phyloP scores from a whole-genome alignment of 1,284 basidiomycete genomes.

The Puccinia polysora region DNA sequence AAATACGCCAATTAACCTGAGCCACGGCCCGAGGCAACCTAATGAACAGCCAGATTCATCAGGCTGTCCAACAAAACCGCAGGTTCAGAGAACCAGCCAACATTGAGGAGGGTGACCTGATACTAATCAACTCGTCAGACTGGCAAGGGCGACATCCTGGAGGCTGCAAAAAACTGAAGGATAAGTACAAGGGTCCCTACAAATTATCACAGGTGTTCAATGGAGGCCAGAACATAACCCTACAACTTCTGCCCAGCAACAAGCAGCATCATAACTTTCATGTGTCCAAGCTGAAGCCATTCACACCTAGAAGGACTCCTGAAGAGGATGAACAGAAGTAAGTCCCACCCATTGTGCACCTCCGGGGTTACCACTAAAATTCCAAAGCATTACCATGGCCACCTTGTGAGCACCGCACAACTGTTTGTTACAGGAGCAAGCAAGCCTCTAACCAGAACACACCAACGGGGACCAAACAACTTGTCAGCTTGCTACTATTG shows the following conservation, averaged over 20 bases:
- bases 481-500: too few relatives aligned
- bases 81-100: background rate
- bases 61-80: background rate
- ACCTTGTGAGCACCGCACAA: background rate
- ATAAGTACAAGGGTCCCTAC: background rate
- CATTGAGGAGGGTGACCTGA: background rate
- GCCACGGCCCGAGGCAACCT: background rate
- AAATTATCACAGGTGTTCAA: background rate
- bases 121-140: background rate
- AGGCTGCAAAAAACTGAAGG: background rate
- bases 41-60: background rate
- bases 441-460: too few relatives aligned
- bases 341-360: background rate
- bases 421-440: background rate
- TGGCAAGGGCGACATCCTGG: background rate
- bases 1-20: background rate
- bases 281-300: background rate
- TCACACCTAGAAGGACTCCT: too few relatives aligned
- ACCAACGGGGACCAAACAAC: too few relatives aligned
- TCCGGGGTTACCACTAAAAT: background rate
- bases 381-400: slow-evolving; percentile 1
- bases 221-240: background rate
- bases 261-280: background rate
- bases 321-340: background rate
- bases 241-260: background rate